Evolutionary conservation across 2,329 filamentous ascomycete genomes (phyloP).

Genomic region (Nothopassalora personata): DNA sequence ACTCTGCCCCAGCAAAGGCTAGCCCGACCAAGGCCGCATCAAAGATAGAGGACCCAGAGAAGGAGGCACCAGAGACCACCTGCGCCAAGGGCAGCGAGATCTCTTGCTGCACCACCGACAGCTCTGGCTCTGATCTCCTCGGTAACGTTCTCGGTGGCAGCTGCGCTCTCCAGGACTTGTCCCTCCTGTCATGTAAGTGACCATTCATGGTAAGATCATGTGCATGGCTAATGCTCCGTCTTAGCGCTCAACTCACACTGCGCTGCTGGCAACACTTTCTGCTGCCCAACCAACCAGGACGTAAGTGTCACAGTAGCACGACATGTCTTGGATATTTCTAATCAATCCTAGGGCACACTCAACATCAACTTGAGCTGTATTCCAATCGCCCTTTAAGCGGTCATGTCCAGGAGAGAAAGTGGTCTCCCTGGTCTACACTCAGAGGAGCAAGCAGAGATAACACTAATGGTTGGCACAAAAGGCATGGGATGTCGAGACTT

Average conservation of each 20-base stretch:
- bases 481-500: background rate
- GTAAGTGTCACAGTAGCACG: no score
- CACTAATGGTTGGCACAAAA: background rate
- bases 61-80: background rate
- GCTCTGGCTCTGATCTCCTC: background rate
- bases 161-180: constrained; percentile 7
- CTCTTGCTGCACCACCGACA: constrained; percentile 15
- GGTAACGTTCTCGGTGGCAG: constrained; percentile 13
- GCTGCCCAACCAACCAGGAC: constrained; percentile 17
- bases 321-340: no score
- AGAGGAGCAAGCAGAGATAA: background rate
- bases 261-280: constrained; percentile 14
- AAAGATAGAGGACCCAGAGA: background rate
- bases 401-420: background rate
- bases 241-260: constrained; percentile 6
- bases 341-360: background rate
- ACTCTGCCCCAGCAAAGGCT: background rate
- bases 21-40: background rate
- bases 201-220: background rate
- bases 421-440: background rate
- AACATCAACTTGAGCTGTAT: constrained; percentile 10
- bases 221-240: background rate
- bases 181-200: background rate
- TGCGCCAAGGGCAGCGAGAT: constrained; percentile 5
- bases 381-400: constrained; percentile 1